Percentiles rank a stretch among this genome's conserved stretches.
phyloP scores from a whole-genome alignment of 208 protist genomes.

The Leishmania tarentolae region DNA sequence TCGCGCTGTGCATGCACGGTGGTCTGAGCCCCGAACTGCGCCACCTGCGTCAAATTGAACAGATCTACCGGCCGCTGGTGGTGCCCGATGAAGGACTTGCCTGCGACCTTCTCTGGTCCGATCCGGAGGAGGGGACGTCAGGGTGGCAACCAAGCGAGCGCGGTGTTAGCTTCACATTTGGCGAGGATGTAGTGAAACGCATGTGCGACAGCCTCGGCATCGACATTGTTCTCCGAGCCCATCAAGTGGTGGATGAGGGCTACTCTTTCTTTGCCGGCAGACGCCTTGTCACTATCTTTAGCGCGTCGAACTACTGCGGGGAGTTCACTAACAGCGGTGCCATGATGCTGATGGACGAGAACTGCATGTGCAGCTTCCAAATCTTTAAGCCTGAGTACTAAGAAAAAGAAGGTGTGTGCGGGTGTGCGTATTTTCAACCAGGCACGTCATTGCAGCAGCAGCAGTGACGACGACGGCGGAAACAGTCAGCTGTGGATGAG shows the following conservation, averaged over 20 bases:
- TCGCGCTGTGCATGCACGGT: slow-evolving; percentile 97
- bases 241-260: slow-evolving; percentile 98
- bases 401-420: background rate
- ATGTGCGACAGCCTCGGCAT: slow-evolving; percentile 97
- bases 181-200: slow-evolving; percentile 93
- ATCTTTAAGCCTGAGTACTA: slow-evolving; percentile 87
- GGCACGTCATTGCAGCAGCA: background rate
- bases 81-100: slow-evolving; percentile 87
- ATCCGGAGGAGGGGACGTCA: slow-evolving; percentile 91
- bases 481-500: background rate
- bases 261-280: slow-evolving; percentile 99
- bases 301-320: slow-evolving; percentile 99
- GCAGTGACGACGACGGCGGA: background rate
- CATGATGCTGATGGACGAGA: slow-evolving; percentile 97
- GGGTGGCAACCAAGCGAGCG: slow-evolving; percentile 95
- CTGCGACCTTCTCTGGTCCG: slow-evolving; percentile 98
- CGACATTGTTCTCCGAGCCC: slow-evolving; percentile 98
- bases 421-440: background rate
- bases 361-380: slow-evolving; percentile 97
- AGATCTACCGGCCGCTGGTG: slow-evolving; percentile 38
- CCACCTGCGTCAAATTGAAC: slow-evolving; percentile 97
- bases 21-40: slow-evolving; percentile 98
- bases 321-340: slow-evolving; percentile 99
- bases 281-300: slow-evolving; percentile 99
- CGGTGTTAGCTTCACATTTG: slow-evolving; percentile 98